Base-by-base conservation (phyloP, 164 flowering plant genomes). In the Sextonia rubra region DNA sequence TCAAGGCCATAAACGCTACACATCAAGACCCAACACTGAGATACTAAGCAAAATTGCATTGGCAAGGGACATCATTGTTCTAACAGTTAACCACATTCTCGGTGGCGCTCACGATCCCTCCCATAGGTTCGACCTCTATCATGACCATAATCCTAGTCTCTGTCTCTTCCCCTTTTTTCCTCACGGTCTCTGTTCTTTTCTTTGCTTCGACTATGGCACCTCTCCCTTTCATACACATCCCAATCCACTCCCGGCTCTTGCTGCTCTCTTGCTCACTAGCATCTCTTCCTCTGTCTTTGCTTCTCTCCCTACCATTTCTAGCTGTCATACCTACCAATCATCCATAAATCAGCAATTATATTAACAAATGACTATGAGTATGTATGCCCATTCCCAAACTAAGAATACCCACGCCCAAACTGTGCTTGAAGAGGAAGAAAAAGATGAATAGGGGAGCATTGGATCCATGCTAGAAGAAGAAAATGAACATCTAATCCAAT, bases 241-340 rank as follows among this genome's bases (percentile, higher is more conserved):
- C 78, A 66, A 8, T 77, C n/a, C n/a, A n/a, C n/a, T n/a, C 85
- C 69, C 85, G 48, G 62, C 76, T 76, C 77, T 65, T 83, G 74
- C 86, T 74, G 49, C 74, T 76, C 67, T 80, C 86, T 70, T 89
- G 81, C 20, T 84, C 87, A 66, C 84, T 87, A 49, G 83, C 71
- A 30, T 86, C 85, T 75, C 88, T 85, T 68, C 86, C 90, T 71
- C 89, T 76, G 47, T 89, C 97, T 80, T 83, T 86, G 79, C 92
- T 86, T 85, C 86, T 87, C 75, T 90, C 98, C 77, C 88, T 85
- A 32, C 85, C 83, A 75, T 91, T 85, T 76, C 84, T 81, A 68
- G 84, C 95, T 44, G 80, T 60, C 70, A 79, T 83, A 66, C 85
- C 86, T 83, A 80, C 73, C n/a, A 17, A 56, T n/a, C 26, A 56